Evolutionary conservation across 1,284 basidiomycete genomes (phyloP).

Genomic region (Naganishia liquefaciens): DNA sequence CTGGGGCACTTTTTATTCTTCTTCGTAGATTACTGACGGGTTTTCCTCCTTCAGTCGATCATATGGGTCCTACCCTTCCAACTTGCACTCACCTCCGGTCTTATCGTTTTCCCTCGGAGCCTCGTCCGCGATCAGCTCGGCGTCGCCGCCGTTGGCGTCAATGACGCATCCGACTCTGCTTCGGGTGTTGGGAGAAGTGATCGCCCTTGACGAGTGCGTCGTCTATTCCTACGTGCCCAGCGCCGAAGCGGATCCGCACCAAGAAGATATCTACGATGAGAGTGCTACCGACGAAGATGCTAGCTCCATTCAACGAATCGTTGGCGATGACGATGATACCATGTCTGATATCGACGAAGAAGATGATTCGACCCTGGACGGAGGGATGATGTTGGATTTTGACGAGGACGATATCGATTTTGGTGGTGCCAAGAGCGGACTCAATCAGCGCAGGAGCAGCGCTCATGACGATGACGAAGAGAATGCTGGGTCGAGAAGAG

Average conservation of each 20-base stretch:
- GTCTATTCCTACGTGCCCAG: constrained; percentile 94
- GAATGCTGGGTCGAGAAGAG: constrained; percentile 11
- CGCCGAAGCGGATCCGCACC: constrained; percentile 91
- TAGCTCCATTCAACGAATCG: constrained; percentile 42
- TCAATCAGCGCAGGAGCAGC: constrained; percentile 43
- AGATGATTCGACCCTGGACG: constrained; percentile 22
- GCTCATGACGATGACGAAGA: constrained; percentile 22
- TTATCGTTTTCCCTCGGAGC: constrained; percentile 31
- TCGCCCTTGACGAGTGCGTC: constrained; percentile 87
- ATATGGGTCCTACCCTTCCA: constrained; percentile 39
- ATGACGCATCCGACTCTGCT: constrained; percentile 78
- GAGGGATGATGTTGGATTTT: constrained; percentile 35
- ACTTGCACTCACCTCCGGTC: constrained; percentile 30
- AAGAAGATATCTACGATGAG: constrained; percentile 60
- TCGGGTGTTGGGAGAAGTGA: constrained; percentile 83
- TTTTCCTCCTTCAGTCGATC: constrained; percentile 33
- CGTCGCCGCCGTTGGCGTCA: constrained; percentile 36
- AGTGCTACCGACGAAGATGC: constrained; percentile 42
- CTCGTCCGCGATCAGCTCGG: constrained; percentile 16
- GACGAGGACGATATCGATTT: constrained; percentile 32
- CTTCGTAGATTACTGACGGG: neutral
- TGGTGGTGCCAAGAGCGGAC: constrained; percentile 56
- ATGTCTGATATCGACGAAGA: constrained; percentile 19
- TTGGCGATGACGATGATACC: constrained; percentile 32
- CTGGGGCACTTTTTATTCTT: constrained; percentile 5